Evolutionary conservation across 2,329 filamentous ascomycete genomes (phyloP), one percentile per base, ranked within the genome.

Genomic region (Alternaria postmessia): DNA sequence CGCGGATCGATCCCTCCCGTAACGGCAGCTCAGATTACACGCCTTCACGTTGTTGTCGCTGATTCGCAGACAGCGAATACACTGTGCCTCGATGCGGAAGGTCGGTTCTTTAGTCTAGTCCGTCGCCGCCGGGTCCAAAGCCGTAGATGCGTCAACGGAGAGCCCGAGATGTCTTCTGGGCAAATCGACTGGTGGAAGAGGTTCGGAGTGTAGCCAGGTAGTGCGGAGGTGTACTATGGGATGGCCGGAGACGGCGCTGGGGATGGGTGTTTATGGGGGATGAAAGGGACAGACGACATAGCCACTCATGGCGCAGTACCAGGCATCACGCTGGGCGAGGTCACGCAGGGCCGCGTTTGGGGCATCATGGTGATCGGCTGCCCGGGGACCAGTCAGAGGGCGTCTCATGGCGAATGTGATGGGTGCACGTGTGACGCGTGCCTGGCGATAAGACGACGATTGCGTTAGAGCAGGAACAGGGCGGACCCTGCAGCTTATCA

Each of bases 251-350:
- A 59, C 42, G 49, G 44, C 36, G 55, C 38, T 38, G 43, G 36
- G 20, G 12, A 41, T 28, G 39, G 43, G 39, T 48, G 49, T 51
- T 61, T 59, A 61, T 61, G 57, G 38, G 44, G 57, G 51, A 59
- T 54, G 41, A 69, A 69, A 64, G 67, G 67, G 54, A 51, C 48
- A 49, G 61, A 57, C 44, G 51, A 57, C 57, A 62, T 61, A 72
- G 69, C 75, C 75, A 76, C 65, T 76, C 68, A 75, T 51, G 71
- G 68, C 73, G 73, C 73, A 71, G 74, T 54, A 44, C 54, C 61
- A 59, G 73, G 53, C 67, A 65, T 62, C 64, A 63, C 66, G 67
- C 60, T 57, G 54, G 36, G 30, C 48, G 24, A 55, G 66, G 70
- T 76, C 75, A 76, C 65, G 70, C 68, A 64, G 59, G 55, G 57